A percentile compares a stretch with the other conserved stretches of the same genome.
Evolutionary conservation across 2,329 filamentous ascomycete species (phyloP).

Genomic region (Aspergillus sp.): DNA sequence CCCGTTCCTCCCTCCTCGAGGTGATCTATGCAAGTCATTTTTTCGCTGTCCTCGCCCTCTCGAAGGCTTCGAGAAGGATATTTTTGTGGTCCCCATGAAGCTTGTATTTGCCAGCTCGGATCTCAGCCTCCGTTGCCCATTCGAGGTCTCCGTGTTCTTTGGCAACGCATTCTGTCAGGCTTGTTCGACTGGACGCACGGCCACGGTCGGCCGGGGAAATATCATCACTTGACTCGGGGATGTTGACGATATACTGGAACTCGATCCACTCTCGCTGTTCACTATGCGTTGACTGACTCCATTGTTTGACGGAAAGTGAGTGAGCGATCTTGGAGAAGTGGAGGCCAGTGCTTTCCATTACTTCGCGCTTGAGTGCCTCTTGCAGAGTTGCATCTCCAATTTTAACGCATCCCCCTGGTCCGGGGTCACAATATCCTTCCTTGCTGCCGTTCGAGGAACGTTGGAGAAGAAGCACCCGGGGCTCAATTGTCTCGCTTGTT

Average conservation of each 20-base stretch:
- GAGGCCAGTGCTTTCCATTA: conserved; percentile 1
- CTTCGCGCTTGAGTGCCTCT: conserved; percentile 3
- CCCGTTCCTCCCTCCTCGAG: too few relatives aligned
- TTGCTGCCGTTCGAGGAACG: conserved; percentile 1
- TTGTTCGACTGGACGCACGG: not conserved
- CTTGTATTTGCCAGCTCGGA: too few relatives aligned
- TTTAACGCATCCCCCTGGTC: not conserved
- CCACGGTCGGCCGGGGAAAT: not conserved
- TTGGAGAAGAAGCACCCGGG: conserved; percentile 1
- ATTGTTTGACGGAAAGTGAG: conserved; percentile 2
- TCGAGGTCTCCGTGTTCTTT: not conserved
- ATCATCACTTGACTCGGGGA: not conserved
- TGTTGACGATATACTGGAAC: not conserved
- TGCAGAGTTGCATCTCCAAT: not conserved
- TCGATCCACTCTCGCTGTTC: conserved; percentile 2
- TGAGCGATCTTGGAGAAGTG: not conserved
- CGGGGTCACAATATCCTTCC: not conserved
- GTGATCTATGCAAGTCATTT: too few relatives aligned
- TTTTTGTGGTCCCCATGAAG: too few relatives aligned
- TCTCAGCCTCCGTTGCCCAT: too few relatives aligned
- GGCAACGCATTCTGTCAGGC: not conserved
- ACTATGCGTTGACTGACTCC: not conserved
- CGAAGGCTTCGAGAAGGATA: too few relatives aligned
- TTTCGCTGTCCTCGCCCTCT: too few relatives aligned
- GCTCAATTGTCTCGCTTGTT: not conserved